Evolutionary conservation across 2,329 filamentous ascomycete species (phyloP), one percentile per base, ranked within the genome.

Genomic region (Graphilbum fragrans): DNA sequence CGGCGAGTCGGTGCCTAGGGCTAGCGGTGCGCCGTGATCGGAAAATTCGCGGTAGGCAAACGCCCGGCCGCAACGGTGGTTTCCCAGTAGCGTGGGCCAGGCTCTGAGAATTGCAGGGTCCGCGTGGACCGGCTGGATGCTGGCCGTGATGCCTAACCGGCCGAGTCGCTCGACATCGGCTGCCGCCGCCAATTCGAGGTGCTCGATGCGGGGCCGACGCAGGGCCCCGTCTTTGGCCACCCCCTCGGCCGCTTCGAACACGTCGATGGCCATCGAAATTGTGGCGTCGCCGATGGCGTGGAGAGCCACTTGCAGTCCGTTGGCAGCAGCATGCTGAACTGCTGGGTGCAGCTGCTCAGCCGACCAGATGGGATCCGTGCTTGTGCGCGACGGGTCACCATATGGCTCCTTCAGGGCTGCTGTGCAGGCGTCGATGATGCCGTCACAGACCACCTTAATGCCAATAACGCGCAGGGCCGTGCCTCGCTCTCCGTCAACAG

Each of bases 251-350:
- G 50, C 56, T 18, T 58, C 69, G 16, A 82, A 62, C 0, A 65
- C 66, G 47, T 80, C 69, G 44, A 81, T 65, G 8, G 74, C 75
- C 46, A 70, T 70, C 32, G 58, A 61, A 22, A 80, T 63, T 1
- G 77, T 74, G 17, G 61, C 60, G 50, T 82, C 76, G 33, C 77
- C 77, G 43, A 82, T 82, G 34, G 77, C 77, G 49, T 82, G 77
- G 10, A 82, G 61, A 0, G 77, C 77, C 31, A 73, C 69, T 52
- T 82, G 77, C 32, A 82, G 54, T 1, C 69, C 69, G 1, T 66
- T 66, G 3, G 58, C 59, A 35, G 69, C 66, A 3, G 76, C 75
- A n/a, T 62, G 63, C 11, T 62, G 56, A 2, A 82, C 67, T 0
- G 79, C 69, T 0, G 67, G 65, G 4, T 61, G 61, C 5, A 81